Evolutionary conservation across 1,284 basidiomycete genomes (phyloP).

Genomic region (Trichosporon sp.): DNA sequence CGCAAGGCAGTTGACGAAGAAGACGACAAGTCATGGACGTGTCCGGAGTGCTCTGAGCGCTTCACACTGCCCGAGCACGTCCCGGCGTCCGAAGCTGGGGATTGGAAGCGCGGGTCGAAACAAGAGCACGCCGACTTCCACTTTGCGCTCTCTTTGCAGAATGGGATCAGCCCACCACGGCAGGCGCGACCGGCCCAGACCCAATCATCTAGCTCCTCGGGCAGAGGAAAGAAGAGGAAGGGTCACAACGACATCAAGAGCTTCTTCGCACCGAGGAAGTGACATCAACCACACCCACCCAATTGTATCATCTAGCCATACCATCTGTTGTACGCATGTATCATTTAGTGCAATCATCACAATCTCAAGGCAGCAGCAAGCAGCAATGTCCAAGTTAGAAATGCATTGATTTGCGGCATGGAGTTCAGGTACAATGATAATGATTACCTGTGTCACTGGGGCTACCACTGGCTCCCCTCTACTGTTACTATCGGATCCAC

Average conservation of each 20-base stretch:
- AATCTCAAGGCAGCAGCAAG: neutral
- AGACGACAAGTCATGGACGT: constrained; percentile 6
- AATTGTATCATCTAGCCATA: neutral
- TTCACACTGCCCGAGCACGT: constrained; percentile 14
- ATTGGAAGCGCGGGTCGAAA: constrained; percentile 49
- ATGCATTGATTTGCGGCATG: neutral
- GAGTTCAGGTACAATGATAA: constrained; percentile 1
- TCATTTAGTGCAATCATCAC: neutral
- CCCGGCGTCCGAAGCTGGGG: constrained; percentile 7
- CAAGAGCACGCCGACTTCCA: constrained; percentile 82
- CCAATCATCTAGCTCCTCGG: neutral
- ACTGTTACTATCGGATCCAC: neutral
- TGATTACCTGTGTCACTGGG: neutral
- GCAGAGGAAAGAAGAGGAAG: constrained; percentile 25
- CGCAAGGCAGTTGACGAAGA: constrained; percentile 5
- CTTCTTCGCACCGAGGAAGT: constrained; percentile 56
- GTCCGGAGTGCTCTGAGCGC: constrained; percentile 24
- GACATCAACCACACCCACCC: neutral
- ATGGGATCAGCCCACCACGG: neutral
- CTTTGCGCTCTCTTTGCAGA: constrained; percentile 67
- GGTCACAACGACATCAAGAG: constrained; percentile 58
- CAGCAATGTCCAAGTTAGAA: neutral
- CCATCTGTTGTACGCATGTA: neutral
- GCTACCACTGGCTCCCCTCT: neutral
- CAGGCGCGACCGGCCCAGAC: neutral